Conservation (phyloP, 257 asterid species). For the Knoxia roxburghii region DNA sequence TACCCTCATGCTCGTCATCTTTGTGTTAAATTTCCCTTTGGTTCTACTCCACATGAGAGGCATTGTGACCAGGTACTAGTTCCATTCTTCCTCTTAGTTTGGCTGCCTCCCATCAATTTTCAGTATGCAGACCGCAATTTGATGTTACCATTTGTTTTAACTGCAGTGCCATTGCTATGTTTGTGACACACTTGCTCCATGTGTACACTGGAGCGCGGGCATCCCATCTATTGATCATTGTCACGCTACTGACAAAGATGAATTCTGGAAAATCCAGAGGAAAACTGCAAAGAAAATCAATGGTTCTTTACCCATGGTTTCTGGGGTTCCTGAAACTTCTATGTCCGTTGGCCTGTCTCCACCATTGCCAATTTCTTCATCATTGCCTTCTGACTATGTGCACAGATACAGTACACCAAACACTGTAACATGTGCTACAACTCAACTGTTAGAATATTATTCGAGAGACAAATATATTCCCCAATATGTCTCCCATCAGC, state of each 20-base stretch:
- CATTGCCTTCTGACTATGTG: slow-evolving; percentile 14
- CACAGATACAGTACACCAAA: slow-evolving; percentile 12
- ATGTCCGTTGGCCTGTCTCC: slow-evolving; percentile 11
- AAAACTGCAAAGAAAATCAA: slow-evolving; percentile 33
- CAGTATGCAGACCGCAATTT: slow-evolving; percentile 12
- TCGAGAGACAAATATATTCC: slow-evolving; percentile 27
- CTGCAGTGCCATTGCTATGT: slow-evolving; percentile 97
- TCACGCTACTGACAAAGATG: slow-evolving; percentile 80
- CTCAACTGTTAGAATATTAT: slow-evolving; percentile 24
- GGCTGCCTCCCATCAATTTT: slow-evolving; percentile 8
- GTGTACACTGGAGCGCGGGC: slow-evolving; percentile 65
- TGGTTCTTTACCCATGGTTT: slow-evolving; percentile 17
- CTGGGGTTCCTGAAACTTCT: slow-evolving; percentile 18
- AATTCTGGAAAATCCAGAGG: slow-evolving; percentile 62
- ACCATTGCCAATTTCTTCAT: slow-evolving; percentile 18
- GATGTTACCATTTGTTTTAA: slow-evolving; percentile 21
- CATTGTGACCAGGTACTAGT: slow-evolving; percentile 63
- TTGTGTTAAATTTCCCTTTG: slow-evolving; percentile 60
- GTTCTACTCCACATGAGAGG: slow-evolving; percentile 54
- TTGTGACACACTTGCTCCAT: slow-evolving; percentile 87
- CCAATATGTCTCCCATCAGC: slow-evolving; percentile 21
- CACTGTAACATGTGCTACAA: slow-evolving; percentile 20
- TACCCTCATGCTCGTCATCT: slow-evolving; percentile 89
- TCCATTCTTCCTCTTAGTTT: background rate
- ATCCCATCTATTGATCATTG: slow-evolving; percentile 53